Conservation (phyloP, 148 eudicot genomes). For the Pouteria glomerata region DNA sequence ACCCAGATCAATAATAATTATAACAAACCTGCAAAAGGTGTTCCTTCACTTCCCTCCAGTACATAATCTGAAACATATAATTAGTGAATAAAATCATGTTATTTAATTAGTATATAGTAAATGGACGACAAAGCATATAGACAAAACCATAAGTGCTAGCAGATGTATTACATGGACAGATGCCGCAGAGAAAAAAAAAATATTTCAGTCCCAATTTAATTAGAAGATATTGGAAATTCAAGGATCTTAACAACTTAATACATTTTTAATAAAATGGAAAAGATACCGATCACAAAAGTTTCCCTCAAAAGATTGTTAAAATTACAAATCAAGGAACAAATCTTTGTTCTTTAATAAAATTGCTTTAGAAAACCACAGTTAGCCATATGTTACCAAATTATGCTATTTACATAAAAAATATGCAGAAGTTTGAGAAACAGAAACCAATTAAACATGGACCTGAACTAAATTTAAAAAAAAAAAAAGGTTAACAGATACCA, state of each 20-base stretch:
- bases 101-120: background rate
- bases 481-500: background rate
- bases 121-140: background rate
- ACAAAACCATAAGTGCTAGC: background rate
- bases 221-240: background rate
- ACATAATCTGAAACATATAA: conserved; percentile 66
- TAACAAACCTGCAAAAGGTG: conserved; percentile 93
- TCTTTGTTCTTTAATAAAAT: background rate
- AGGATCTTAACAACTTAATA: background rate
- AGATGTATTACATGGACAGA: background rate
- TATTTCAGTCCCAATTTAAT: too few species aligned
- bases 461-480: background rate
- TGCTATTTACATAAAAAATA: background rate
- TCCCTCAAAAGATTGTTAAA: background rate
- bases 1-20: background rate
- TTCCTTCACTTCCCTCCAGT: conserved; percentile 93
- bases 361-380: background rate
- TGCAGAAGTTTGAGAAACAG: background rate
- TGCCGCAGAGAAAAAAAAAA: background rate
- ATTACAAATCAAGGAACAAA: background rate
- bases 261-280: background rate
- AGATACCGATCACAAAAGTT: background rate
- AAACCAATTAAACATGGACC: background rate
- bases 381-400: background rate
- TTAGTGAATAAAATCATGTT: background rate